These are phyloP conservation scores for Thuidium tamariscinum DNA, from an alignment of 225 moss, liverwort and hornwort species.

Conservation along the genomic window DNA sequence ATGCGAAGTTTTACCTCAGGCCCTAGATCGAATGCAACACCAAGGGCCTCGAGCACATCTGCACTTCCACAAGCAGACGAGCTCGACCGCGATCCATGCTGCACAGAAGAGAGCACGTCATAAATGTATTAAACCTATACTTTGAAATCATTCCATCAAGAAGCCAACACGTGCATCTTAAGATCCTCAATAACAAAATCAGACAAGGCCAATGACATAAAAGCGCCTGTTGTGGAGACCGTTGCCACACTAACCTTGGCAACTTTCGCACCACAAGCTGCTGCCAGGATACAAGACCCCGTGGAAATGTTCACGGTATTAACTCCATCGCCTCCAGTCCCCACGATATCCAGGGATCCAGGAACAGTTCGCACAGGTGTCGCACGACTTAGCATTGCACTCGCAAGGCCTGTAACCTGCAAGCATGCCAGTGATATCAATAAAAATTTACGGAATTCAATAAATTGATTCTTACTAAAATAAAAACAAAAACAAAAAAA, in stretches of 20 bases:
- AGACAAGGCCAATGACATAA: neutral
- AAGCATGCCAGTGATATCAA: neutral
- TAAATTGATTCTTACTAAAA: neutral
- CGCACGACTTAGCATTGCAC: conserved; percentile 72
- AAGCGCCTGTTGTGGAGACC: neutral
- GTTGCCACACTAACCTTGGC: conserved; percentile 49
- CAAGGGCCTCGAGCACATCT: conserved; percentile 90
- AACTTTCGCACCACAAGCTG: conserved; percentile 90
- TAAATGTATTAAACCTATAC: neutral
- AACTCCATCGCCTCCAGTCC: conserved; percentile 93
- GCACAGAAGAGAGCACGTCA: neutral
- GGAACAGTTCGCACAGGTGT: conserved; percentile 49
- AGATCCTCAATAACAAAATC: neutral
- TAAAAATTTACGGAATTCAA: neutral
- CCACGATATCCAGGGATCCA: conserved; percentile 88
- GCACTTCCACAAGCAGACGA: conserved; percentile 99
- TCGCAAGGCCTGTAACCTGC: conserved; percentile 87
- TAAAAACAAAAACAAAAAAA: neutral
- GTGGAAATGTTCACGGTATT: conserved; percentile 96
- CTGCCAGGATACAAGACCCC: conserved; percentile 84
- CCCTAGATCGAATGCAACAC: conserved; percentile 87
- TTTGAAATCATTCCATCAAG: neutral
- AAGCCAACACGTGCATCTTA: neutral
- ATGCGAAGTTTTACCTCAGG: conserved; percentile 45
- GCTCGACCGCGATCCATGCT: conserved; percentile 93